phyloP scores from a whole-genome alignment of 176 grass and related monocot genomes.

The Eleusine indica region DNA sequence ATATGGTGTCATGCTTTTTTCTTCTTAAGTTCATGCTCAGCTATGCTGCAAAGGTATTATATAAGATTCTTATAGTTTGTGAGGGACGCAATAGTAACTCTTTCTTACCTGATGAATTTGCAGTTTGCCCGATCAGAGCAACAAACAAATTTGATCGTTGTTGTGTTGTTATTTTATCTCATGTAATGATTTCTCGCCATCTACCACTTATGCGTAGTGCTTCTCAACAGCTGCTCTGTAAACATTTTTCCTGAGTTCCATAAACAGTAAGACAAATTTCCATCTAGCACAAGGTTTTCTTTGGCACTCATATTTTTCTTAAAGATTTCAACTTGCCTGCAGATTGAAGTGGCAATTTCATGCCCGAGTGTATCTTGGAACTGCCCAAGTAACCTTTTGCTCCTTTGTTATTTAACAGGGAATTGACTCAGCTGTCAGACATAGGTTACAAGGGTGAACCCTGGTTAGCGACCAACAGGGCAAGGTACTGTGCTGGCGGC shows the following conservation, averaged over 20 bases:
- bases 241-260: background rate
- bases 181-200: background rate
- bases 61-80: background rate
- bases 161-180: background rate
- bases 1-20: background rate
- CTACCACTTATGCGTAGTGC: background rate
- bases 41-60: slow-evolving; percentile 4
- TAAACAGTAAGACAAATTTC: background rate
- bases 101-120: background rate
- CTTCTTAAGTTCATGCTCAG: background rate
- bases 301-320: background rate
- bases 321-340: background rate
- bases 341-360: background rate
- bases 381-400: slow-evolving; percentile 17
- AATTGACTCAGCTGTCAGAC: slow-evolving; percentile 9
- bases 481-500: background rate
- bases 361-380: background rate
- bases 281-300: background rate
- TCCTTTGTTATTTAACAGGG: slow-evolving; percentile 24
- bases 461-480: background rate
- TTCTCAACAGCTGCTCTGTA: background rate
- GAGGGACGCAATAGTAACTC: background rate
- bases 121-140: background rate
- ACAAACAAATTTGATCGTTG: background rate
- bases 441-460: slow-evolving; percentile 13